Evolutionary conservation across 2,329 filamentous ascomycete genomes (phyloP), one percentile per base, ranked within the genome.

Genomic region (Cryoendolithus antarcticus): DNA sequence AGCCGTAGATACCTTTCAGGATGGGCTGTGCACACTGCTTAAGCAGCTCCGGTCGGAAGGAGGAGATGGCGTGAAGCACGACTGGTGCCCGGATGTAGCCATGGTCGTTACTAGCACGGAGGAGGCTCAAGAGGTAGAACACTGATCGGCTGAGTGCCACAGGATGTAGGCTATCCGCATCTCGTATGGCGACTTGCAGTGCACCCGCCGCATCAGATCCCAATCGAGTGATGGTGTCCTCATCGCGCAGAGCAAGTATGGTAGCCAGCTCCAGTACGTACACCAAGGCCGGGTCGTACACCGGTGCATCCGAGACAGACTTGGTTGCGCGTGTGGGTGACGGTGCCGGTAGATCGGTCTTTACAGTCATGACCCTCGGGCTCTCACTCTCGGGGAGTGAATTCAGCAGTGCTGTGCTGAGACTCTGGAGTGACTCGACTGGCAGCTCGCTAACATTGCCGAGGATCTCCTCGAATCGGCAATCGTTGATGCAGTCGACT

Each of bases 181-280:
- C 84, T 30, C 88, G 76, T 32, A 96, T 73, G 21, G 94, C 73
- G 32, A 74, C 77, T 50, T 93, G 82, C n/a, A 96, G 64, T 5
- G 80, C 76, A 48, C 86, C 80, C 12, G 86, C 80, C 7, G 96
- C 77, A 41, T 75, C 72, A 54, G 88, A 86, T 4, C 88, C 88
- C 31, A 94, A 71, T 5, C 69, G 64, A 44, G 75, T 71, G 24
- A 91, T 71, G 0, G 84, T 84, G 45, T 82, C 72, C 10, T 77
- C 67, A 53, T 94, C 82, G 40, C 83, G 74, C 7, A 93, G 70
- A 6, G 83, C 80, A 28, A 96, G 66, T 1, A 88, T 73, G 0
- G 91, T 95, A 30, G 83, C 83, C 43, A 96, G 72, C 55, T 98
- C 91, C 8, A 98, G 69, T n/a, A 94, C 74, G 54, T 93, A 98